These are phyloP conservation scores for Reutealis trisperma DNA, from an alignment of 345 rosid species.

Conservation along the genomic window DNA sequence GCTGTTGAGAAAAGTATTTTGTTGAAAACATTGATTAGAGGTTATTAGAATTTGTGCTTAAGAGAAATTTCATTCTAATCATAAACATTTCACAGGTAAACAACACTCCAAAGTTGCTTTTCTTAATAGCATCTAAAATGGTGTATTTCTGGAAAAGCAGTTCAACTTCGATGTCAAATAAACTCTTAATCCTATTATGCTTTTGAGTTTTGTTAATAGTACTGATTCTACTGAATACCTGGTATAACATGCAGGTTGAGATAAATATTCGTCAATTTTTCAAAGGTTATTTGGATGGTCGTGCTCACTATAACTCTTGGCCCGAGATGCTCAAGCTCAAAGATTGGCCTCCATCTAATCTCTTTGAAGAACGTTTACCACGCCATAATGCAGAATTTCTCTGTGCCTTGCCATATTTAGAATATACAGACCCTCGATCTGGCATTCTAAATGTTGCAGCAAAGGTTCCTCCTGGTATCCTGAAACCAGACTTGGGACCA, in stretches of 20 bases:
- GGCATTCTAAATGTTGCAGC: conserved; percentile 15
- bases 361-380: conserved; percentile 14
- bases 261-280: conserved; percentile 13
- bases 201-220: background rate
- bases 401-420: background rate
- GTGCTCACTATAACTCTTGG: background rate
- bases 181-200: background rate
- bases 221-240: too few relatives aligned
- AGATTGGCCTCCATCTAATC: conserved; percentile 16
- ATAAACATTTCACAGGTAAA: too few relatives aligned
- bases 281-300: conserved; percentile 4
- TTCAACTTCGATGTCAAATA: too few relatives aligned
- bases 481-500: conserved; percentile 20
- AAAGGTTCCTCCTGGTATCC: background rate
- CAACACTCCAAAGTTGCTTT: too few relatives aligned
- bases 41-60: too few relatives aligned
- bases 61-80: too few relatives aligned
- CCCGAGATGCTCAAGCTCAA: conserved; percentile 15
- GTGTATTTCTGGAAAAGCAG: too few relatives aligned
- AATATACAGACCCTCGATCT: conserved; percentile 2
- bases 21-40: too few relatives aligned
- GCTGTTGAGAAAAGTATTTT: too few relatives aligned
- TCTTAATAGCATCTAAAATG: too few relatives aligned
- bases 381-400: conserved; percentile 13
- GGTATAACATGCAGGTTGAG: conserved; percentile 6